Base-by-base conservation (phyloP, 2,329 filamentous ascomycete species). In the Myriosclerotinia duriaeana region DNA sequence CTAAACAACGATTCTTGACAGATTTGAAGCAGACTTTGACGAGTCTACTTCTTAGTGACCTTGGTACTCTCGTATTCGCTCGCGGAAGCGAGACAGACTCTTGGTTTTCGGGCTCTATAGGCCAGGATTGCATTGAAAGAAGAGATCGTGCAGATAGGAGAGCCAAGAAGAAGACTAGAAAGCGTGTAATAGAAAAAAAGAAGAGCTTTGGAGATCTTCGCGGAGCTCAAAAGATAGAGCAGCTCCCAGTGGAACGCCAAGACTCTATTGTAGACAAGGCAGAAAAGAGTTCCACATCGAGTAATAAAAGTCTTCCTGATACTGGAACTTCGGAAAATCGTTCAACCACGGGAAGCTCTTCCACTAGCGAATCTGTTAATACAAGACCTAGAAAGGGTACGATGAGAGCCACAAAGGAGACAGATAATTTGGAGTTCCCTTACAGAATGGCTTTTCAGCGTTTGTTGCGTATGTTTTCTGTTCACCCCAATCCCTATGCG, bases 31-130 rank as follows among this genome's bases (percentile, higher is more conserved):
- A 93, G 75, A 90, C 88, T 0, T 80, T 98, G 50, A 94, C 89
- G 1, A 93, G 92, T 70, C 82, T 99, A 22, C 80, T 98, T 2
- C 80, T 98, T 36, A 98, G 94, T 60, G 95, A 99, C 76, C 82
- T 98, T 5, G 93, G 93, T 7, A 93, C 89, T 52, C 85, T 92
- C 40, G 89, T 97, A 1, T 95, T 96, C 63, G 85, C 88, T 50
- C 82, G 86, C 61, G 95, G 95, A 3, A 96, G 93, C 53, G 95
- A 99, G 79, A 98, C 94, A 0, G 95, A 98, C 76, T 83, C 83
- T 3, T 97, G 94, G 90, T 95, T 97, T 68, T 75, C 73, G 71
- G 83, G 85, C 63, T 85, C 85, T 17, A 77, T 93, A 8, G 86
- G 87, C 3, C 85, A 89, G 71, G 81, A 89, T 70, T 89, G 86